Evolutionary conservation across 1,284 basidiomycete genomes (phyloP).

Genomic region (Quambalaria eucalypti): DNA sequence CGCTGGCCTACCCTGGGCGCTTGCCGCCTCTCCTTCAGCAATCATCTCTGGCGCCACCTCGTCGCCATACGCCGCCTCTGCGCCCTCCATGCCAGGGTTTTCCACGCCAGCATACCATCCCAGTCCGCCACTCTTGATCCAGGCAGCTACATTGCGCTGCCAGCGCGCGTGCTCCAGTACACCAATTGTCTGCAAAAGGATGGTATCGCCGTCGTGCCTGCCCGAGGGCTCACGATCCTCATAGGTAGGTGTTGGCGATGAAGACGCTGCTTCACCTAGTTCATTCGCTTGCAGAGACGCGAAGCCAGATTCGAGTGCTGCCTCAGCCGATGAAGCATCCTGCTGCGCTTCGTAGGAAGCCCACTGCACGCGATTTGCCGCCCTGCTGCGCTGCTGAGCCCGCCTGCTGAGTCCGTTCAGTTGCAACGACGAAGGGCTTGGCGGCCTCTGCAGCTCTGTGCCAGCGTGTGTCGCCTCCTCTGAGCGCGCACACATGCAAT

Average conservation of each 20-base stretch:
- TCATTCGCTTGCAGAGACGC: no score
- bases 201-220: no score
- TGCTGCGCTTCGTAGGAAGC: not conserved
- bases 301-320: not conserved
- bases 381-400: not conserved
- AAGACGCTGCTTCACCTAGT: not conserved
- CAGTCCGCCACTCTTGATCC: constrained; percentile 23
- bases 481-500: no score
- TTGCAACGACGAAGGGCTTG: not conserved
- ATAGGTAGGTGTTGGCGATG: not conserved
- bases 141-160: constrained; percentile 28
- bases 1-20: not conserved
- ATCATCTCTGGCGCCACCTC: not conserved
- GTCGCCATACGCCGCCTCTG: not conserved
- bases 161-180: constrained; percentile 31
- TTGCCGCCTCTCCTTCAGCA: not conserved
- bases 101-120: constrained; percentile 5
- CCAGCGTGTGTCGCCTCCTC: constrained; percentile 5
- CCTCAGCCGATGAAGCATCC: no score
- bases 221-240: constrained; percentile 7
- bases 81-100: constrained; percentile 1
- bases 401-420: not conserved
- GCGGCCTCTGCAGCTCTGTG: not conserved
- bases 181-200: constrained; percentile 37
- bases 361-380: not conserved